phyloP scores from a whole-genome alignment of 441 rosid species.

The Corymbia citriodora region DNA sequence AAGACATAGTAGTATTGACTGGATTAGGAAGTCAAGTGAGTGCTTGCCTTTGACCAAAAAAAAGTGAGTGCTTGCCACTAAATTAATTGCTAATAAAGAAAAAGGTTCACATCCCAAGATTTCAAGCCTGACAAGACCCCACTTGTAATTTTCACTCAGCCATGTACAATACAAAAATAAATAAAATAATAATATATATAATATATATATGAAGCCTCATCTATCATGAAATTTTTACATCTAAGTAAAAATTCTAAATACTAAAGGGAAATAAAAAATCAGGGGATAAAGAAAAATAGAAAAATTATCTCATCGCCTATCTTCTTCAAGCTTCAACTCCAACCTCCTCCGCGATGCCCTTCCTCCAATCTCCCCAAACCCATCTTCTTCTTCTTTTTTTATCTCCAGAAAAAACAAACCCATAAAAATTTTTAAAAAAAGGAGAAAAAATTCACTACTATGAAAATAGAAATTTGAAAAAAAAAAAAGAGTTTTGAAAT shows the following conservation, averaged over 20 bases:
- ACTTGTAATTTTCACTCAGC: neutral
- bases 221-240: neutral
- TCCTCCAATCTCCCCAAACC: neutral
- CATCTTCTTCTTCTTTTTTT: neutral
- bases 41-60: neutral
- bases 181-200: neutral
- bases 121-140: neutral
- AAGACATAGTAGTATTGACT: neutral
- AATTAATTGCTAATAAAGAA: neutral
- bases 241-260: neutral
- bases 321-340: neutral
- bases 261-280: neutral
- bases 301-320: neutral
- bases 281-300: neutral
- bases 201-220: neutral
- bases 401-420: neutral
- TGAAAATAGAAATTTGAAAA: neutral
- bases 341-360: neutral
- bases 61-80: neutral
- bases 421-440: fast-evolving
- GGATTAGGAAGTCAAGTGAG: neutral
- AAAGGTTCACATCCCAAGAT: neutral
- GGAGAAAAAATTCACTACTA: neutral
- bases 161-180: neutral
- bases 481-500: neutral